Percentiles rank a stretch among this genome's conserved stretches.
These are phyloP conservation scores for Naematelia encephala DNA, from an alignment of 768 basidiomycete genomes.

Conservation along the genomic window DNA sequence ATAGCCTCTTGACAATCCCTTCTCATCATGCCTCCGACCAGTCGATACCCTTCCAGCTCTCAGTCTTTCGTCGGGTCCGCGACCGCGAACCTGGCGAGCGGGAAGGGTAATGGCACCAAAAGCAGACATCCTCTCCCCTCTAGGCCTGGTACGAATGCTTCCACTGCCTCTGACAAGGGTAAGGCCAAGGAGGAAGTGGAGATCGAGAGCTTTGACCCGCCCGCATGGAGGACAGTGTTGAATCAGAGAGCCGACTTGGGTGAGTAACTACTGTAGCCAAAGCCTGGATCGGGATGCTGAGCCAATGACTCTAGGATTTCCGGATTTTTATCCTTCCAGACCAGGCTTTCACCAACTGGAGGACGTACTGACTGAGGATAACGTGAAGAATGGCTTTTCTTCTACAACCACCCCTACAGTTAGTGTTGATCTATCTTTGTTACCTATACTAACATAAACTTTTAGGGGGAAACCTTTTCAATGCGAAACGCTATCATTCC, in stretches of 20 bases:
- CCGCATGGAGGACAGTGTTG: constrained; percentile 43
- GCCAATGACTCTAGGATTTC: constrained; percentile 32
- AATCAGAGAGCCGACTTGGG: constrained; percentile 41
- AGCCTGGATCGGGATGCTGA: background rate
- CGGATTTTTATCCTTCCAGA: constrained; percentile 47
- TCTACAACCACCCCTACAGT: constrained; percentile 34
- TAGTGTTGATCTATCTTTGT: constrained; percentile 14
- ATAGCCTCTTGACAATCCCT: background rate
- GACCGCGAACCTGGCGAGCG: background rate
- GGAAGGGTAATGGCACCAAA: background rate
- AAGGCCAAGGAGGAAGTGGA: background rate
- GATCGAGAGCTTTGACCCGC: constrained; percentile 41
- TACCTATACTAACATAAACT: background rate
- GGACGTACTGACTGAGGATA: constrained; percentile 47
- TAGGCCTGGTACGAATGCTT: background rate
- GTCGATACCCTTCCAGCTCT: background rate
- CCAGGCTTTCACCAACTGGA: constrained; percentile 47
- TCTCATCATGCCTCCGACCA: background rate
- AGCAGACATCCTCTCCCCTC: background rate
- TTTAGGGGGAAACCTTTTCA: constrained; percentile 43
- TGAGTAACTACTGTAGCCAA: constrained; percentile 10
- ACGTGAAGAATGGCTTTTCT: constrained; percentile 46
- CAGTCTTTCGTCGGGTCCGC: background rate
- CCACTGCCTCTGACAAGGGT: background rate
- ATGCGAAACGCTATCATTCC: constrained; percentile 44